Base-by-base conservation (phyloP, 495 filamentous ascomycete genomes). In the Penicillium riverlandense region DNA sequence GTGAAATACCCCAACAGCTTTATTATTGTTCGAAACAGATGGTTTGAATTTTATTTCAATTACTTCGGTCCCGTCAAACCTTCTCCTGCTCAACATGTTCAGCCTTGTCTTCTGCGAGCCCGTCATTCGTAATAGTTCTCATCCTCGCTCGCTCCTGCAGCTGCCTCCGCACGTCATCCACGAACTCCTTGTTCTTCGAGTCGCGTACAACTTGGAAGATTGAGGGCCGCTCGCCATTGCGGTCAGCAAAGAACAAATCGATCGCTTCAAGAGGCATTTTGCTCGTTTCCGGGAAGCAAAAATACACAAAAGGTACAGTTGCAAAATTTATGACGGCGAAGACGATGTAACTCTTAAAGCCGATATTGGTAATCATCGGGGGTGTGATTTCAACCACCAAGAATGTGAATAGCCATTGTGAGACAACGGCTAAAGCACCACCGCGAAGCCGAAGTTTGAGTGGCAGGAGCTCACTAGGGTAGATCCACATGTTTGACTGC, bases 221-320 rank as follows among this genome's bases (percentile, higher is more conserved):
- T 4, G 47, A 50, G 1, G 52, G 52, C 35, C 52, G 32, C 13
- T 50, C 32, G 13, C 47, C 48, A 13, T 54, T 36, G 4, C 52
- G 47, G 31, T 54, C 52, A n/a, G 52, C 52, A 38, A 45, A 45
- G 1, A 50, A 39, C 29, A 45, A 33, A 43, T 48, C 45, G 5
- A 53, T 13, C 6, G 44, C 41, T 29, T 53, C 50, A 6, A 53
- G 41, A 13, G 41, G 41, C 40, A 48, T 8, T 8, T 41, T 27
- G 11, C 39, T 50, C 1, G 80, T 84, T 55, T 83, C 80, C 0
- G 79, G 79, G 55, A 77, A 84, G 66, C 79, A 78, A 58, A 80
- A 75, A 51, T 78, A 83, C 33, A 84, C 70, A 3, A 65, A 55
- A 0, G 75, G 78, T 6, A 55, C 44, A n/a, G 44, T 43, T n/a